A percentile compares a stretch with the other conserved stretches of the same genome.
Evolutionary conservation across 768 basidiomycete genomes (phyloP).

Genomic region (Calocera viscosa): DNA sequence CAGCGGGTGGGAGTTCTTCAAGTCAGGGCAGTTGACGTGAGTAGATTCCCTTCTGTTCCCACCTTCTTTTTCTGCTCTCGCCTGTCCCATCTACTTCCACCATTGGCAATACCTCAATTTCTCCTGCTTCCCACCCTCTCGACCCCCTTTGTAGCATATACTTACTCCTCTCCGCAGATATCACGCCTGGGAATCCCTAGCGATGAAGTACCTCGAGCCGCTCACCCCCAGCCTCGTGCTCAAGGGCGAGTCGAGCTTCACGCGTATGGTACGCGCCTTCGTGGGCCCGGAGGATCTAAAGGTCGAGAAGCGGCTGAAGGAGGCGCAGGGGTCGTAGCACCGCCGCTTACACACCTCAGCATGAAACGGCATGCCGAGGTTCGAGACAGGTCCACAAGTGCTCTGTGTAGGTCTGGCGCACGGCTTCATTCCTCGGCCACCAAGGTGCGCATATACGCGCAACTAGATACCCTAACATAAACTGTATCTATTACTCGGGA

Average conservation of each 20-base stretch:
- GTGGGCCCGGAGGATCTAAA: background rate
- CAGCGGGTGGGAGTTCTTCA: background rate
- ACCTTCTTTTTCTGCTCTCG: too few species aligned
- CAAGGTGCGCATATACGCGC: too few species aligned
- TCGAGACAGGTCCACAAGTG: too few species aligned
- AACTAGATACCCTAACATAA: too few species aligned
- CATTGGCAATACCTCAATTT: too few species aligned
- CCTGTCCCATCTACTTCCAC: too few species aligned
- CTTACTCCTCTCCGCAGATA: background rate
- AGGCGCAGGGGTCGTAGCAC: background rate
- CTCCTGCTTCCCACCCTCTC: background rate
- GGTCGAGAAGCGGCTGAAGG: background rate
- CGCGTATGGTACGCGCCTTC: background rate
- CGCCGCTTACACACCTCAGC: too few species aligned
- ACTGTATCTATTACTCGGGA: too few species aligned
- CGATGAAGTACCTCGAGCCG: background rate
- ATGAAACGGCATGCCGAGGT: too few species aligned
- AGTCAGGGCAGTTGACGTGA: background rate
- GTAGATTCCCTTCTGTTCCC: background rate
- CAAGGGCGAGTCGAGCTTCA: background rate
- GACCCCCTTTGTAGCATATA: background rate
- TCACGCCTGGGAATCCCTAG: constrained; percentile 1
- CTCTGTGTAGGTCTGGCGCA: too few species aligned
- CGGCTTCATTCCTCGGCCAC: too few species aligned
- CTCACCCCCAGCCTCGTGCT: background rate